These are phyloP conservation scores for Phytophthora macrochlamydospora DNA, from an alignment of 352 stramenopile species.

Conservation along the genomic window DNA sequence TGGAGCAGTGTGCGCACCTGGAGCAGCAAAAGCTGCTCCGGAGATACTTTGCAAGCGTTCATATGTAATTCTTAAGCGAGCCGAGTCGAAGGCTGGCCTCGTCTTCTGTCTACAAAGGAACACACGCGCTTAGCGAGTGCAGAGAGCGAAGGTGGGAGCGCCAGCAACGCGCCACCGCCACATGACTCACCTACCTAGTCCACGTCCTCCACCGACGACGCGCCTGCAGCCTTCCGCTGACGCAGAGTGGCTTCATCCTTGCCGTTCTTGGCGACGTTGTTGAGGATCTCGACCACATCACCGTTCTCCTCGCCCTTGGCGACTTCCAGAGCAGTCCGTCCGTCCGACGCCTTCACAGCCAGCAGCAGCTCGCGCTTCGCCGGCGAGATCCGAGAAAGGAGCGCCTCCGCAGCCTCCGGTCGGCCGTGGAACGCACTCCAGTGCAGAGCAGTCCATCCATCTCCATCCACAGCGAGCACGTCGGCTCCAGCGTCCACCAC, in stretches of 20 bases:
- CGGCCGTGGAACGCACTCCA: slow-evolving; percentile 85
- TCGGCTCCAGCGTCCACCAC: slow-evolving; percentile 62
- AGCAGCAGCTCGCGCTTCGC: slow-evolving; percentile 53
- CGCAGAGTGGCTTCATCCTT: slow-evolving; percentile 50
- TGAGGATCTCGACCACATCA: slow-evolving; percentile 70
- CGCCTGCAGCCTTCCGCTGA: slow-evolving; percentile 52
- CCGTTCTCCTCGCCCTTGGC: slow-evolving; percentile 73
- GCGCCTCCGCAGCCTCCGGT: slow-evolving; percentile 65
- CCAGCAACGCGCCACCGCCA: slow-evolving; percentile 4
- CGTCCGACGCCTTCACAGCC: slow-evolving; percentile 58
- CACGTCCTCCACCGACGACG: slow-evolving; percentile 74
- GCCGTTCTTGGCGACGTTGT: slow-evolving; percentile 33
- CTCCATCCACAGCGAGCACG: slow-evolving; percentile 67
- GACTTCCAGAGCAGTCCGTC: slow-evolving; percentile 65
- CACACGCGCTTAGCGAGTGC: slow-evolving; percentile 16
- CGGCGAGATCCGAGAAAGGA: slow-evolving; percentile 49
- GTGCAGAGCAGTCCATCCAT: slow-evolving; percentile 85
- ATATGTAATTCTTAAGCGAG: slow-evolving; percentile 28
- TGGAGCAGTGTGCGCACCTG: neutral
- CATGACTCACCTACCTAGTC: slow-evolving; percentile 49
- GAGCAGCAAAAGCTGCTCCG: slow-evolving; percentile 12
- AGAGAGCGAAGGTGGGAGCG: slow-evolving; percentile 13
- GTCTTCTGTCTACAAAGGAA: slow-evolving; percentile 31
- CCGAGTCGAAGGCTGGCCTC: slow-evolving; percentile 4
- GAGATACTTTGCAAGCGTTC: slow-evolving; percentile 17